phyloP scores from a whole-genome alignment of 371 early-diverging fungal genomes.

The Sporodiniella umbellata region DNA sequence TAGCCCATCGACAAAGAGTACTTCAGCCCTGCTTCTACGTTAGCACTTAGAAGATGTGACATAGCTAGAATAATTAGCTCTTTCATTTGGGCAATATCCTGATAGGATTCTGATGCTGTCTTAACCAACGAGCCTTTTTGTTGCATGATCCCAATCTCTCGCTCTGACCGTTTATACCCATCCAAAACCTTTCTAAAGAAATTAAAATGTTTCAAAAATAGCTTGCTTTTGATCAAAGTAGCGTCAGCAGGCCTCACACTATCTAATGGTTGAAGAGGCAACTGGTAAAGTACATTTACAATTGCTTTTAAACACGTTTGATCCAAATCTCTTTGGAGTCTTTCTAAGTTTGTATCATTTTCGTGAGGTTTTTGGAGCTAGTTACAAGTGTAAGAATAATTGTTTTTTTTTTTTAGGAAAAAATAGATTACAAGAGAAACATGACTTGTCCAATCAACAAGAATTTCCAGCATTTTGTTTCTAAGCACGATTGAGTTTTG shows the following conservation, averaged over 20 bases:
- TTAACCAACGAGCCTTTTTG: background rate
- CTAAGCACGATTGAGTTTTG: conserved; percentile 80
- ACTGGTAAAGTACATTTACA: conserved; percentile 69
- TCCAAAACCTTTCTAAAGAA: conserved; percentile 85
- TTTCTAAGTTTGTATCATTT: conserved; percentile 35
- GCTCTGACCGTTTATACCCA: conserved; percentile 68
- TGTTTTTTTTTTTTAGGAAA: background rate
- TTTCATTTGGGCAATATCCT: conserved; percentile 66
- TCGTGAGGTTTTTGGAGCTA: conserved; percentile 20
- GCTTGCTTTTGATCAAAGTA: conserved; percentile 60
- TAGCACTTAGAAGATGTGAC: conserved; percentile 84
- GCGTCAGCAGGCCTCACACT: conserved; percentile 56
- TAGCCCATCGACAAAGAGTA: conserved; percentile 88
- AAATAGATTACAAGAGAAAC: conserved; percentile 53
- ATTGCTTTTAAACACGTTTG: conserved; percentile 81
- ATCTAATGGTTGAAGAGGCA: conserved; percentile 80
- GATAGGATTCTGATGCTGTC: conserved; percentile 12
- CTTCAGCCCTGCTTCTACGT: conserved; percentile 87
- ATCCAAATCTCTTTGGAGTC: conserved; percentile 77
- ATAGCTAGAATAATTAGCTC: conserved; percentile 83
- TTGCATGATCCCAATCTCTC: background rate
- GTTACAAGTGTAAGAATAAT: background rate
- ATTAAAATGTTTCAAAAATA: conserved; percentile 81
- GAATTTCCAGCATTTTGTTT: conserved; percentile 73
- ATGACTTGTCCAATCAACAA: conserved; percentile 87